phyloP scores from a whole-genome alignment of 2,329 filamentous ascomycete genomes.

The Lasiodiplodia sp. region DNA sequence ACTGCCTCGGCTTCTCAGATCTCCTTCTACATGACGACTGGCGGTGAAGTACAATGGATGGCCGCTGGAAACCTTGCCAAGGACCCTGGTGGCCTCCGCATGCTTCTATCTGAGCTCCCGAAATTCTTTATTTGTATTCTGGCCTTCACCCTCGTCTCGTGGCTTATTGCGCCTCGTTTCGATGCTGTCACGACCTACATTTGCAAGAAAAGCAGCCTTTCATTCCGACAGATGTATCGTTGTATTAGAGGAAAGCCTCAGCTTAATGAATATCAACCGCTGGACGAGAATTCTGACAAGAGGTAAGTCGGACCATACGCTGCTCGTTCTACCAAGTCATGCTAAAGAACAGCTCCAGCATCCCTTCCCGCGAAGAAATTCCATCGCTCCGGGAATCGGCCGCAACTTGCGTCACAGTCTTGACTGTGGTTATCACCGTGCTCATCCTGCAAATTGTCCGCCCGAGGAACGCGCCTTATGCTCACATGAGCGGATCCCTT shows the following conservation, averaged over 20 bases:
- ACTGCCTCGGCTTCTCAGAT: constrained; percentile 47
- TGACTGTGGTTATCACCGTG: constrained; percentile 31
- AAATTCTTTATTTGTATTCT: constrained; percentile 39
- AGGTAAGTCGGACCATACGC: not conserved
- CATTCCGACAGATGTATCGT: constrained; percentile 28
- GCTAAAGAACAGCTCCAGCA: not conserved
- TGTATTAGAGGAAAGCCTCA: not conserved
- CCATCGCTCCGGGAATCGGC: constrained; percentile 14
- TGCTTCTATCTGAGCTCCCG: constrained; percentile 45
- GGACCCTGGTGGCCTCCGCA: constrained; percentile 48
- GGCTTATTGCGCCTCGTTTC: constrained; percentile 41
- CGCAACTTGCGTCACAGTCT: constrained; percentile 32
- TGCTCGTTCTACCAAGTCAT: not conserved
- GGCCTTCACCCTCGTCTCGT: constrained; percentile 40
- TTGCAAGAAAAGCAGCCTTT: constrained; percentile 30
- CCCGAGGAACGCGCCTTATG: constrained; percentile 44
- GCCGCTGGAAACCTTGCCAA: constrained; percentile 45
- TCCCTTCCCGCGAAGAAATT: not conserved
- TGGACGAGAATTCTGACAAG: not conserved
- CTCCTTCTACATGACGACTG: constrained; percentile 51
- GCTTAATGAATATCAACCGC: not conserved
- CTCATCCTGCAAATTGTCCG: constrained; percentile 41
- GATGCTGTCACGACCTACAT: constrained; percentile 36
- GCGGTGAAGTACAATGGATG: constrained; percentile 50
- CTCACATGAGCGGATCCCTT: constrained; percentile 46